Evolutionary conservation across 441 rosid species (phyloP).

Genomic region (Erodium texanum): DNA sequence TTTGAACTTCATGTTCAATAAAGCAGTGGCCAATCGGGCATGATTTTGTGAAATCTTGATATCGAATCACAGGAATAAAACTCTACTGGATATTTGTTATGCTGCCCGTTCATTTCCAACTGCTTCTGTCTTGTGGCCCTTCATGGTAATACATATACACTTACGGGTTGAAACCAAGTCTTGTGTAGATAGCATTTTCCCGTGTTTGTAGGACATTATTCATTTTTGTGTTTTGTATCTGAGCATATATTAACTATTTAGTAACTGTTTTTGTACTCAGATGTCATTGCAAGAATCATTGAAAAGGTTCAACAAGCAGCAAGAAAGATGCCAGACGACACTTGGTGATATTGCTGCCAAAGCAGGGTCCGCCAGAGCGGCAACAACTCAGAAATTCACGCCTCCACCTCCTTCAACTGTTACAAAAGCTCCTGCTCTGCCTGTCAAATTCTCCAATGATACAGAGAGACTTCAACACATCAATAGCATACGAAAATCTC

Average conservation of each 20-base stretch:
- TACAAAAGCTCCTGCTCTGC: conserved; percentile 35
- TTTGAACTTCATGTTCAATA: no score
- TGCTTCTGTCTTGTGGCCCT: no score
- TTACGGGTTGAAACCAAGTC: not conserved
- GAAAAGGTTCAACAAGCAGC: conserved; percentile 60
- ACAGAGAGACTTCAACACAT: conserved; percentile 68
- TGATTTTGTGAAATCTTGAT: no score
- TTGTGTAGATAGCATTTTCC: not conserved
- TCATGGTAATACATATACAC: not conserved
- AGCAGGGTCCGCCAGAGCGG: conserved; percentile 29
- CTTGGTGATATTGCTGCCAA: conserved; percentile 50
- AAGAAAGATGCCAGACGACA: conserved; percentile 56
- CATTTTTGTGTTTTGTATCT: not conserved
- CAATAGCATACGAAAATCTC: conserved; percentile 55
- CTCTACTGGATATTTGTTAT: not conserved
- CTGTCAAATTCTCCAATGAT: conserved; percentile 65
- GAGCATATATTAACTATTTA: not conserved
- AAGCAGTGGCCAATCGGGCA: no score
- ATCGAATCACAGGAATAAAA: no score
- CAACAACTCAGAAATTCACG: conserved; percentile 20
- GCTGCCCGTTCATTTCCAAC: no score
- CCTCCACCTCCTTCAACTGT: conserved; percentile 29
- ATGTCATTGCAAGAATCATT: conserved; percentile 55
- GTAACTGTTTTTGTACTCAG: conserved; percentile 14
- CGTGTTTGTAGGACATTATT: no score